Evolutionary conservation across 768 basidiomycete genomes (phyloP), one percentile per base, ranked within the genome.

Genomic region (Ramaria rubella): DNA sequence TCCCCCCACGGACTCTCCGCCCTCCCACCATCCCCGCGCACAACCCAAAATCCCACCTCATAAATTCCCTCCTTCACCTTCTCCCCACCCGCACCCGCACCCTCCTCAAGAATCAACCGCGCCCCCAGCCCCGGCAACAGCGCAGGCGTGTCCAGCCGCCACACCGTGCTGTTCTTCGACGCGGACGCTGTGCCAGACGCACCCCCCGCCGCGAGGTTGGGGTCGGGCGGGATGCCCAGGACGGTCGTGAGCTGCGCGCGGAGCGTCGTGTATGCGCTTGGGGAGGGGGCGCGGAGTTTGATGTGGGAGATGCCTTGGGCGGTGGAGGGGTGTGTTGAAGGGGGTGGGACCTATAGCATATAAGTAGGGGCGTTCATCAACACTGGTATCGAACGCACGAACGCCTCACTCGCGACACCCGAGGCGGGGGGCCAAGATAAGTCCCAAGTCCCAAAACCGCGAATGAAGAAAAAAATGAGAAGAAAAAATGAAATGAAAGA

Each of bases 21-120:
- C 44, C 60, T 64, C 15, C 70, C 75, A n/a, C 62, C 64, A 14
- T 66, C 67, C 7, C 65, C 65, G 5, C 62, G 63, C 2, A 58
- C 64, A 1, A 81, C 75, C 46, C 59, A 70, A 58, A 86, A 76
- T 1, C 71, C 81, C 2, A 86, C 71, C 60, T 86, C 83, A 55
- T 75, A 79, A 1, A 85, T 74, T 3, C 77, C 75, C 7, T 69
- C 55, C 0, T 69, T 70, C 7, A 60, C 60, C 17, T 55, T 49
- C 27, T 49, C 50, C 50, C 75, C 50, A 11, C 40, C 49, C 11
- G 50, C 40, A 52, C 81, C 75, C 12, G 68, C 70, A 1, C 69
- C 72, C 36, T 70, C 66, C 24, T 42, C 54, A 1, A 81, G 54
- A 21, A 78, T 58, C 14, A 83, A 62, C 11, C 57, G 65, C 49